Percentiles rank a stretch among this genome's conserved stretches.
phyloP scores from a whole-genome alignment of 257 asterid species.

The Solanum peruvianum region DNA sequence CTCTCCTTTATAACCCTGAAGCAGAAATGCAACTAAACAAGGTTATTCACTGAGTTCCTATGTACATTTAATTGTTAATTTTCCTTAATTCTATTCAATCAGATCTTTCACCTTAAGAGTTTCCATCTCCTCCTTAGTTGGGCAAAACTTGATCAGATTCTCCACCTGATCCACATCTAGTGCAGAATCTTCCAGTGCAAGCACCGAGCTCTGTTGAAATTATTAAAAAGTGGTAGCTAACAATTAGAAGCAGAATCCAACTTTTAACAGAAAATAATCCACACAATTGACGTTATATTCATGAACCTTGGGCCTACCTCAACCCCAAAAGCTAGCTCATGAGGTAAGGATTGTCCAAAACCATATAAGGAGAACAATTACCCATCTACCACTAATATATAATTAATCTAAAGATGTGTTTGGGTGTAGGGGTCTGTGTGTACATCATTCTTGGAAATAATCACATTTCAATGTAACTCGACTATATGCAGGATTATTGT shows the following conservation, averaged over 20 bases:
- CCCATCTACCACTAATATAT: background rate
- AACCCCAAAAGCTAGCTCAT: background rate
- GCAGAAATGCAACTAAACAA: background rate
- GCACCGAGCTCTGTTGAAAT: constrained; percentile 59
- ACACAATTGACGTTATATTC: background rate
- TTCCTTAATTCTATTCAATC: background rate
- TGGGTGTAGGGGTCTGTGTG: background rate
- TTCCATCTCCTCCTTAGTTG: constrained; percentile 95
- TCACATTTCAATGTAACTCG: background rate
- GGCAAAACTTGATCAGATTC: constrained; percentile 88
- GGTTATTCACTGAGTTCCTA: background rate
- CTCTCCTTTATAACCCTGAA: constrained; percentile 88
- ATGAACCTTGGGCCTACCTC: background rate
- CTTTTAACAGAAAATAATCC: background rate
- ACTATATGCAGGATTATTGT: background rate
- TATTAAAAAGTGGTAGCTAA: background rate
- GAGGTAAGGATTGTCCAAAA: background rate
- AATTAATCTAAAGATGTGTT: background rate
- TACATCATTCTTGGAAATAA: background rate
- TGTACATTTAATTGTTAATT: background rate
- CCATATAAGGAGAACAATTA: background rate
- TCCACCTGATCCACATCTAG: constrained; percentile 95
- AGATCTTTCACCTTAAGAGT: constrained; percentile 54
- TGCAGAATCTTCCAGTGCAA: constrained; percentile 83
- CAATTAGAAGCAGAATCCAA: background rate